These are phyloP conservation scores for Ophiocordyceps camponoti-floridani DNA, from an alignment of 2,329 filamentous ascomycete genomes.

Conservation along the genomic window DNA sequence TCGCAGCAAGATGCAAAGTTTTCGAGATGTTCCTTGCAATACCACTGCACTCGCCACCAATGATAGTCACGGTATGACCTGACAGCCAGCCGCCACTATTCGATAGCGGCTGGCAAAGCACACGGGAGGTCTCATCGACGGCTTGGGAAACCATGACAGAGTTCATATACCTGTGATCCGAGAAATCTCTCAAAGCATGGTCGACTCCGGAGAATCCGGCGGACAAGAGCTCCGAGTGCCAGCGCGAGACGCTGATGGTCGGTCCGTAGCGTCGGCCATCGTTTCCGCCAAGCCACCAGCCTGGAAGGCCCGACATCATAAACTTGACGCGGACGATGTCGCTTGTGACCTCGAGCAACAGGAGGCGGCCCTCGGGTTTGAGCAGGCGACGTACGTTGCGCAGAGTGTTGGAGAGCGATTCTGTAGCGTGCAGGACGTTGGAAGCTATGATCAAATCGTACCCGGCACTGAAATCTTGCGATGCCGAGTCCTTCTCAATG, in stretches of 20 bases:
- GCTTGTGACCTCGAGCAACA: background rate
- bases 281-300: constrained; percentile 1
- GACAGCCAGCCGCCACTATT: background rate
- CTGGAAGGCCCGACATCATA: background rate
- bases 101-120: constrained; percentile 1
- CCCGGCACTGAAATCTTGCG: constrained; percentile 13
- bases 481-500: constrained; percentile 7
- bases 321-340: background rate
- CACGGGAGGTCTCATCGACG: constrained; percentile 2
- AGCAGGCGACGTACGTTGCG: background rate
- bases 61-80: background rate
- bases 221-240: constrained; percentile 1
- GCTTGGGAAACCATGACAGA: constrained; percentile 8
- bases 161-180: background rate
- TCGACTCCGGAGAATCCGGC: constrained; percentile 3
- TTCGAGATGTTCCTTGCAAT: constrained; percentile 2
- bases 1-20: background rate
- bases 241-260: background rate
- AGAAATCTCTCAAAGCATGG: background rate
- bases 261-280: constrained; percentile 1
- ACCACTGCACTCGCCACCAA: constrained; percentile 2
- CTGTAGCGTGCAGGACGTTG: constrained; percentile 20
- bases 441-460: constrained; percentile 23
- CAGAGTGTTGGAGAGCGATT: constrained; percentile 7
- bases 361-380: background rate